These are phyloP conservation scores for Nectriaceae sp. DNA, from an alignment of 2,329 filamentous ascomycete genomes.

Conservation along the genomic window DNA sequence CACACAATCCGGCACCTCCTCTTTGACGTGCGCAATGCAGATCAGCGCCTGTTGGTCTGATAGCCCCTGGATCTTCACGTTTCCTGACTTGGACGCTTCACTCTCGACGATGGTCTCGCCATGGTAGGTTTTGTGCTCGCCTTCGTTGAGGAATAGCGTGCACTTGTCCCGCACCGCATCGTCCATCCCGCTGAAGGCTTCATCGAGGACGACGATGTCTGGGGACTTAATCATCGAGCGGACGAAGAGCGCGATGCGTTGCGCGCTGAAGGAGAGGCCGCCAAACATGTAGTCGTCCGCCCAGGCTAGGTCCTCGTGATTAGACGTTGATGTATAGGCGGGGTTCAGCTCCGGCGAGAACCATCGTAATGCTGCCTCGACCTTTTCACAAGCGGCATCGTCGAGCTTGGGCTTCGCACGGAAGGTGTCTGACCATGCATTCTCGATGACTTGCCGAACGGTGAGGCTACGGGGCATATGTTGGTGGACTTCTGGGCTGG, in stretches of 20 bases:
- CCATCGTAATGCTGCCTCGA: slow-evolving; percentile 72
- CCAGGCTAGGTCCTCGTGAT: slow-evolving; percentile 54
- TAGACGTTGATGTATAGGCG: slow-evolving; percentile 26
- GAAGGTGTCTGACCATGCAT: slow-evolving; percentile 90
- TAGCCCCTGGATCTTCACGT: slow-evolving; percentile 62
- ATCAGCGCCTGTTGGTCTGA: slow-evolving; percentile 75
- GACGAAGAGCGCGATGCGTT: slow-evolving; percentile 83
- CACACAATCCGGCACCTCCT: slow-evolving; percentile 85
- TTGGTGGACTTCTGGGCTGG: slow-evolving; percentile 89
- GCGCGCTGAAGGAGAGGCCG: slow-evolving; percentile 75
- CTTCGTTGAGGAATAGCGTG: slow-evolving; percentile 72
- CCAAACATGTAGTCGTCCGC: slow-evolving; percentile 70
- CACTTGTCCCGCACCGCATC: slow-evolving; percentile 83
- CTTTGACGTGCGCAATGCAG: slow-evolving; percentile 88
- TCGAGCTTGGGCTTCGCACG: slow-evolving; percentile 68
- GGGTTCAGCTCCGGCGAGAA: slow-evolving; percentile 81
- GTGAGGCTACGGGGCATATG: slow-evolving; percentile 83
- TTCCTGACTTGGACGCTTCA: slow-evolving; percentile 43
- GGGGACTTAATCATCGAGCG: slow-evolving; percentile 78
- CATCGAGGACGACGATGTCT: slow-evolving; percentile 82
- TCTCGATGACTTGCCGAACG: slow-evolving; percentile 75
- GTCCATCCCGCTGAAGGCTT: slow-evolving; percentile 86
- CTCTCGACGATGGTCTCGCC: slow-evolving; percentile 47
- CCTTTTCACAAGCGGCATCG: slow-evolving; percentile 53
- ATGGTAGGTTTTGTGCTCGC: slow-evolving; percentile 51